These are phyloP conservation scores for Pestalotiopsis sp. DNA, from an alignment of 2,329 filamentous ascomycete species.

Conservation along the genomic window DNA sequence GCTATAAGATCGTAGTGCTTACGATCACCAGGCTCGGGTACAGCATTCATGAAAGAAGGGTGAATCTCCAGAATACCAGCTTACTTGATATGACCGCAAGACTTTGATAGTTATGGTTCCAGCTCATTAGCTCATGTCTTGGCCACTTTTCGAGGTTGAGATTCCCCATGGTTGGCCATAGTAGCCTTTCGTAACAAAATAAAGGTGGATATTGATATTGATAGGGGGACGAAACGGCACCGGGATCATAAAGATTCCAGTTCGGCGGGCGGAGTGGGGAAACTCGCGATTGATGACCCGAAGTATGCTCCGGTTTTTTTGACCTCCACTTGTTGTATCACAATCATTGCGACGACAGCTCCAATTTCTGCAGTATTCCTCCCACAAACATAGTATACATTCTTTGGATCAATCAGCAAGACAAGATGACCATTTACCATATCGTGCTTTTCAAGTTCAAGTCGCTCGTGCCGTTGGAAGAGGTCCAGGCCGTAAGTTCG, in stretches of 20 bases:
- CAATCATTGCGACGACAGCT: neutral
- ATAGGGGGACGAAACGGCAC: too few species aligned
- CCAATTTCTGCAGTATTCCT: neutral
- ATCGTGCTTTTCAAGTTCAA: constrained; percentile 31
- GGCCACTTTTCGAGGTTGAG: too few species aligned
- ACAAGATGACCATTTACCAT: constrained; percentile 29
- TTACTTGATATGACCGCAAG: too few species aligned
- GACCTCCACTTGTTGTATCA: too few species aligned
- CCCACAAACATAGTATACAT: neutral
- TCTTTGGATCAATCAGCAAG: neutral
- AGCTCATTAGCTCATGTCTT: too few species aligned
- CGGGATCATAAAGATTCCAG: too few species aligned
- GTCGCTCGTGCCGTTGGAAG: constrained; percentile 24
- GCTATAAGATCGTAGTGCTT: neutral
- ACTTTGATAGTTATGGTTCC: too few species aligned
- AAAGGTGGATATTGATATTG: too few species aligned
- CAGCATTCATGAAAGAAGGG: neutral
- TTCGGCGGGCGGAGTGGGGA: too few species aligned
- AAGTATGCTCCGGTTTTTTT: neutral
- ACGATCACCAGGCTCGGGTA: neutral
- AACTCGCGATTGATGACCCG: neutral
- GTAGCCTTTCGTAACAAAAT: too few species aligned
- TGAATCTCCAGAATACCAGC: neutral
- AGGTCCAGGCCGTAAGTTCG: constrained; percentile 28
- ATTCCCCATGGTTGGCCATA: too few species aligned